phyloP scores from a whole-genome alignment of 345 rosid genomes.

The Lumnitzera racemosa region DNA sequence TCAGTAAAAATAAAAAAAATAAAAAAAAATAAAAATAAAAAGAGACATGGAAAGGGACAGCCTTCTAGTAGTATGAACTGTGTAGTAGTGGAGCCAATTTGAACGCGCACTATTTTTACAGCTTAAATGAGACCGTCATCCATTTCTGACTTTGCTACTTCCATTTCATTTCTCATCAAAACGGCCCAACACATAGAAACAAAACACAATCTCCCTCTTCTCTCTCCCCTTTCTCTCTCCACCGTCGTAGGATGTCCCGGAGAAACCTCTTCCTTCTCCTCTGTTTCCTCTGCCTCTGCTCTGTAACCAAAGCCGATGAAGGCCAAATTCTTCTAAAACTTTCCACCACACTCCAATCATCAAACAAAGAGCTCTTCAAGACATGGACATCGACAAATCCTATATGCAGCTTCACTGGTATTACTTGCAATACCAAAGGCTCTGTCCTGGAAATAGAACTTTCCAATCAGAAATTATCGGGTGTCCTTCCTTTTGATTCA shows the following conservation, averaged over 20 bases:
- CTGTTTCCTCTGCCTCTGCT: conserved; percentile 10
- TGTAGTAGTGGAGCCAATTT: too few species aligned
- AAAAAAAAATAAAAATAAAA: too few species aligned
- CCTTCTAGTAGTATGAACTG: too few species aligned
- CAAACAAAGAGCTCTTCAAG: conserved; percentile 14
- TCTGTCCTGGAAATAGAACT: conserved; percentile 31
- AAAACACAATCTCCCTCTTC: conserved; percentile 21
- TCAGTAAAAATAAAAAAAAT: too few species aligned
- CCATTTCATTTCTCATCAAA: too few species aligned
- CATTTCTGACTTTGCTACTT: too few species aligned
- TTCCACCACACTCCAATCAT: conserved; percentile 15
- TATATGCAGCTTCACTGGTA: conserved; percentile 24
- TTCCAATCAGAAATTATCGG: conserved; percentile 18
- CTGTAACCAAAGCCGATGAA: conserved; percentile 19
- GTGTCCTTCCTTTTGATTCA: conserved; percentile 12
- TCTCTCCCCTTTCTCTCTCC: conserved; percentile 1
- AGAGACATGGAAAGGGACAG: too few species aligned
- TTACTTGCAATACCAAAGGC: conserved; percentile 18
- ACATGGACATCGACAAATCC: conserved; percentile 18
- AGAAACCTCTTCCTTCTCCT: background rate
- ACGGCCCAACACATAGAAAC: background rate
- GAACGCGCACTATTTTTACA: too few species aligned
- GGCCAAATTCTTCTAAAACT: conserved; percentile 24
- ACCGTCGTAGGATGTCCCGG: too few species aligned
- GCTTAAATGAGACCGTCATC: too few species aligned